A percentile compares a stretch with the other conserved stretches of the same genome.
Conservation (phyloP, 1,139 yeast species). For the Casaregolazyma suthepensis region DNA sequence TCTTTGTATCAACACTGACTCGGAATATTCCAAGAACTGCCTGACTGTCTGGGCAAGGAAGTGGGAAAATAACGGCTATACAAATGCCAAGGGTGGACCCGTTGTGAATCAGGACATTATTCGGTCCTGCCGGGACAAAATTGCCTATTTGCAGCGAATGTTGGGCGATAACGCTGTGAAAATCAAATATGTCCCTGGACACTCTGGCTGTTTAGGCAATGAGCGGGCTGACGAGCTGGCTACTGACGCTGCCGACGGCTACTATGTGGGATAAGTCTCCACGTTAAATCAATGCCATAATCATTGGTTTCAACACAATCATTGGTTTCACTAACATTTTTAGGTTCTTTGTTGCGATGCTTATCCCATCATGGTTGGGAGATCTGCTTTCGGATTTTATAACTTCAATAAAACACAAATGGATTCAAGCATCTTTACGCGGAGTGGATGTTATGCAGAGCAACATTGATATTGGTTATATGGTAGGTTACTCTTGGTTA, state of each 20-base stretch:
- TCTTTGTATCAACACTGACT: conserved; percentile 45
- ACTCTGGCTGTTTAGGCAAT: conserved; percentile 63
- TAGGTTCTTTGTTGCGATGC: too few species aligned
- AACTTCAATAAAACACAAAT: too few species aligned
- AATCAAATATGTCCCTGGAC: conserved; percentile 66
- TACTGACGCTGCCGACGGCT: conserved; percentile 40
- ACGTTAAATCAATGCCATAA: too few species aligned
- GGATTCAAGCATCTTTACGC: too few species aligned
- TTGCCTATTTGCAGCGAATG: conserved; percentile 13
- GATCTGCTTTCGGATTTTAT: too few species aligned
- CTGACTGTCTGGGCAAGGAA: conserved; percentile 44
- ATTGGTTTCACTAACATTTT: too few species aligned
- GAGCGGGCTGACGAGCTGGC: conserved; percentile 75
- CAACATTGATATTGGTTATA: too few species aligned
- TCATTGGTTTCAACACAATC: too few species aligned
- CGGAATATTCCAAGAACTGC: conserved; percentile 47
- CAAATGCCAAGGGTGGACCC: conserved; percentile 36
- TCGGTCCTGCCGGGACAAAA: conserved; percentile 19
- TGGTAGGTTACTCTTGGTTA: too few species aligned
- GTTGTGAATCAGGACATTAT: conserved; percentile 53
- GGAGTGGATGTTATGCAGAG: too few species aligned
- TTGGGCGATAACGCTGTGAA: conserved; percentile 28
- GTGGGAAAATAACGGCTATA: conserved; percentile 57
- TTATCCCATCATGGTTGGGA: too few species aligned
- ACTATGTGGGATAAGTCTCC: neutral